Base-by-base conservation (phyloP, 306 rosid species). In the Vigna angularis region DNA sequence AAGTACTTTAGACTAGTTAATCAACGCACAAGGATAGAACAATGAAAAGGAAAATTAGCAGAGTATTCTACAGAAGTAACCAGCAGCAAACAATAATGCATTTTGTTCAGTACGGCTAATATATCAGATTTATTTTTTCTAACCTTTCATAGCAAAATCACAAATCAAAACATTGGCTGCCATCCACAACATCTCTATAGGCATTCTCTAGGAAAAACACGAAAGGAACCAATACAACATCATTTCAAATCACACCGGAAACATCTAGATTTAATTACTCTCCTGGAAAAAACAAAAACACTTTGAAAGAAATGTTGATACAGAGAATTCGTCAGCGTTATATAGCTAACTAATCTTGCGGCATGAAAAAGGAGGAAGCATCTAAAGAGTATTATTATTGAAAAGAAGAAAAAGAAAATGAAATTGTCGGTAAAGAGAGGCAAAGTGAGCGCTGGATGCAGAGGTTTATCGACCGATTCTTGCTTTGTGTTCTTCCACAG, bases 381-480 rank as follows among this genome's bases (percentile, higher is more conserved):
- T 68, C 69, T 30, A 28, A 63, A 17, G 9, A 49, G 63, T 32
- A 72, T 13, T 16, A 50, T 18, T 9, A 55, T 9, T 0, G 2
- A 34, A 24, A 16, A 26, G 10, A 48, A 24, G 57, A 26, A 28
- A 42, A 4, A 45, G 15, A 20, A 9, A 62, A 5, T 3, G 20
- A 9, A 36, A 65, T 9, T 17, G 50, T 17, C 40, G 50, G 44
- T 62, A 13, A 58, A 74, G 79, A 79, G 87, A 86, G 87, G 78
- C 48, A 73, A 66, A 83, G 89, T 78, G 85, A 84, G 91, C 97
- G 85, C 98, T 96, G 99, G 99, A 96, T 93, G 99, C 99, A 96
- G 99, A 96, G 99, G 99, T 96, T 96, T 96, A 96, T 96, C 99
- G 99, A 96, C 83, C 99, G 87, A 87, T 96, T 96, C 97, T 70